These are phyloP conservation scores for Tilletia caries DNA, from an alignment of 1,284 basidiomycete species.

Conservation along the genomic window DNA sequence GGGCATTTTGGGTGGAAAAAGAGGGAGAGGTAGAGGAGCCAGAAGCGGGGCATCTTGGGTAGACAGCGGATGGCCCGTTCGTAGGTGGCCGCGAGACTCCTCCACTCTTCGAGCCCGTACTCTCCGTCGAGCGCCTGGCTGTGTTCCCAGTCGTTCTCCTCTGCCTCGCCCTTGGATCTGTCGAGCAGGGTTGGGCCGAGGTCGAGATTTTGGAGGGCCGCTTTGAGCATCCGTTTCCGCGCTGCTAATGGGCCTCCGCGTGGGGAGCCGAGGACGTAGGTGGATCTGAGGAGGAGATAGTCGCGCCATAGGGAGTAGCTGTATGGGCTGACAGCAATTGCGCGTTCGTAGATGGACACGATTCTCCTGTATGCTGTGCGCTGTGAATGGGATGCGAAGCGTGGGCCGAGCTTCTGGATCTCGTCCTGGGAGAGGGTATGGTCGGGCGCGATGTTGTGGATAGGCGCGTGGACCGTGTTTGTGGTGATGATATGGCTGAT, in stretches of 20 bases:
- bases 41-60: conserved; percentile 86
- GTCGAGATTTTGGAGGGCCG: conserved; percentile 63
- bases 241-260: conserved; percentile 54
- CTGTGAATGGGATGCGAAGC: conserved; percentile 67
- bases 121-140: conserved; percentile 78
- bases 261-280: conserved; percentile 75
- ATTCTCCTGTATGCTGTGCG: conserved; percentile 75
- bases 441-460: conserved; percentile 56
- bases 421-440: conserved; percentile 55
- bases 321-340: conserved; percentile 78
- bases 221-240: conserved; percentile 54
- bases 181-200: conserved; percentile 47
- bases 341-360: conserved; percentile 87
- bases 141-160: conserved; percentile 67
- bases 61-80: conserved; percentile 93
- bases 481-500: conserved; percentile 73
- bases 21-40: conserved; percentile 87
- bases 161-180: conserved; percentile 61
- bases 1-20: conserved; percentile 89
- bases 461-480: conserved; percentile 56
- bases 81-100: conserved; percentile 76
- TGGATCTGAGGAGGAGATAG: conserved; percentile 78
- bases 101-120: conserved; percentile 94
- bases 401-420: conserved; percentile 55
- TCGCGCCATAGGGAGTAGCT: conserved; percentile 94